Evolutionary conservation across 805 yeast species (phyloP).

Genomic region (Tetrapisispora taiwanensis): DNA sequence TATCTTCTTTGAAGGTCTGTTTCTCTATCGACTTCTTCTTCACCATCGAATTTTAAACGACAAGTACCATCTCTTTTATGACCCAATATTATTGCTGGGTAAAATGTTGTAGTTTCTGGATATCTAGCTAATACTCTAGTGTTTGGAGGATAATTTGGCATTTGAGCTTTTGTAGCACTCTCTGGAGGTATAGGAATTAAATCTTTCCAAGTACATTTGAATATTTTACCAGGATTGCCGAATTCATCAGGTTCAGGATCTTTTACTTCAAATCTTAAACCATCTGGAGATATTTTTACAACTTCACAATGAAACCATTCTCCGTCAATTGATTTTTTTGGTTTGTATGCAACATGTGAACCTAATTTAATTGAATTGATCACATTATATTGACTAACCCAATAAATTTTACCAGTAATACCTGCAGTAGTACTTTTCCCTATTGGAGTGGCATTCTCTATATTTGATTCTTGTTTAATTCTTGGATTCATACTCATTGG

Average conservation of each 20-base stretch:
- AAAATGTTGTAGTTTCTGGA: conserved; percentile 96
- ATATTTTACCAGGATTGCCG: conserved; percentile 78
- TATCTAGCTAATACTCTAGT: conserved; percentile 83
- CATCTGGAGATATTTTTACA: conserved; percentile 63
- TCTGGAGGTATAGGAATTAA: conserved; percentile 58
- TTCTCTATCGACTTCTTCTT: conserved; percentile 91
- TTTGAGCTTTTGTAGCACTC: conserved; percentile 28
- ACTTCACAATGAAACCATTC: conserved; percentile 98
- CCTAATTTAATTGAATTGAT: conserved; percentile 51
- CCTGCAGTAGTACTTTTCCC: conserved; percentile 16
- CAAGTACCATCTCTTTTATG: conserved; percentile 65
- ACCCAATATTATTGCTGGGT: conserved; percentile 86
- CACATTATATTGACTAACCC: conserved; percentile 48
- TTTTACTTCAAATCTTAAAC: conserved; percentile 72
- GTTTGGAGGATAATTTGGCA: conserved; percentile 53
- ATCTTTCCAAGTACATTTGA: conserved; percentile 75
- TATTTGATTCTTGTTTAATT: background rate
- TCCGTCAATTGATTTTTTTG: conserved; percentile 49
- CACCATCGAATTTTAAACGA: conserved; percentile 83
- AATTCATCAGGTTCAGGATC: conserved; percentile 97
- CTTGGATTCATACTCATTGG: background rate
- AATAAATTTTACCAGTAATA: conserved; percentile 35
- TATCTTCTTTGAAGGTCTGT: conserved; percentile 82
- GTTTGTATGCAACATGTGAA: conserved; percentile 80
- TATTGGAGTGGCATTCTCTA: conserved; percentile 3